Conservation (phyloP, 2,329 filamentous ascomycete genomes). For the Pseudophaeomoniella oleicola region DNA sequence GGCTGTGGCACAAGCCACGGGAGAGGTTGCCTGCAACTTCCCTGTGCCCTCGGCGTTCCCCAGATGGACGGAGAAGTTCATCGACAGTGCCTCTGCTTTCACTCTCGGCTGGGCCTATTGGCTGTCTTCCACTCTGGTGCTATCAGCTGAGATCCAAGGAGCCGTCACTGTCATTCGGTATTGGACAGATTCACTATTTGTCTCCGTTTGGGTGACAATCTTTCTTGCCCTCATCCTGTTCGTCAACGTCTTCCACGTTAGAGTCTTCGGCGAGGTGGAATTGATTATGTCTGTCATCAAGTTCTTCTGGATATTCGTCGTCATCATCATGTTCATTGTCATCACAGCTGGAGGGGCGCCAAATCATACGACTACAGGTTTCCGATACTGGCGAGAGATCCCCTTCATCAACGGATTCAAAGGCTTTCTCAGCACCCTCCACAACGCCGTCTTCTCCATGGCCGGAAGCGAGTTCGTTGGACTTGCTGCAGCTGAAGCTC, state of each 20-base stretch:
- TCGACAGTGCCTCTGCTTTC: conserved; percentile 54
- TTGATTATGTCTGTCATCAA: conserved; percentile 38
- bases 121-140: conserved; percentile 35
- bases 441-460: conserved; percentile 35
- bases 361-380: conserved; percentile 28
- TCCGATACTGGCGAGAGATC: conserved; percentile 31
- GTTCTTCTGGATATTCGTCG: conserved; percentile 35
- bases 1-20: conserved; percentile 42
- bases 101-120: conserved; percentile 61
- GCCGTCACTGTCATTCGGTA: conserved; percentile 46
- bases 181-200: conserved; percentile 39
- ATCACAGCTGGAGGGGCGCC: conserved; percentile 32
- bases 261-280: conserved; percentile 37
- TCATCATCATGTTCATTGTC: conserved; percentile 36
- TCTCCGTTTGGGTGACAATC: conserved; percentile 22
- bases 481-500: conserved; percentile 38
- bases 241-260: conserved; percentile 18
- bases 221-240: conserved; percentile 19
- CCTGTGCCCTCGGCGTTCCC: conserved; percentile 41
- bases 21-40: conserved; percentile 46
- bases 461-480: conserved; percentile 34
- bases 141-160: conserved; percentile 36
- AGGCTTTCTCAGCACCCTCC: conserved; percentile 39
- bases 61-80: conserved; percentile 43
- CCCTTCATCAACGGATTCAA: conserved; percentile 43